Percentiles rank a stretch among this genome's conserved stretches.
phyloP scores from a whole-genome alignment of 2,329 filamentous ascomycete species.

The Periconia digitata region DNA sequence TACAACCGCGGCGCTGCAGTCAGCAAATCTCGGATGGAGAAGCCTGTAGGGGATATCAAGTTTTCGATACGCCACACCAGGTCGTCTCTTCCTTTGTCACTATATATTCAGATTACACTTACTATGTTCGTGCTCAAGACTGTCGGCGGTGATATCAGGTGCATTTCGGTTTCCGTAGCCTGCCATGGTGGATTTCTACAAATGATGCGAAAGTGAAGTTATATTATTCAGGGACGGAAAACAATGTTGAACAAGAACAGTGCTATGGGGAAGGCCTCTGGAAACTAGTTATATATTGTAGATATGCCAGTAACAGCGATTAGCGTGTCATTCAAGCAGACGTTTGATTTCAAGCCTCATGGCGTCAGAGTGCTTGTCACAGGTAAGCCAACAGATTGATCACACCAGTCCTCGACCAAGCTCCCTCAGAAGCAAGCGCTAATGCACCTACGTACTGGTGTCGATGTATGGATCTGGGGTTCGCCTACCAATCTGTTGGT shows the following conservation, averaged over 20 bases:
- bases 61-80: too few species aligned
- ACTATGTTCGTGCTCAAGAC: conserved; percentile 10
- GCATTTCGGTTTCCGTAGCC: conserved; percentile 42
- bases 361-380: conserved; percentile 28
- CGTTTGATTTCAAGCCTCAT: conserved; percentile 20
- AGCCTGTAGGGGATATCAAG: too few species aligned
- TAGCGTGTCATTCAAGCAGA: not conserved
- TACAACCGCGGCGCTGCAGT: too few species aligned
- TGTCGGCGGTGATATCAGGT: conserved; percentile 15
- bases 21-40: too few species aligned
- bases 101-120: too few species aligned
- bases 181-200: conserved; percentile 27
- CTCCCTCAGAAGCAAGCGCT: not conserved
- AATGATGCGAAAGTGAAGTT: not conserved
- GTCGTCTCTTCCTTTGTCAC: too few species aligned
- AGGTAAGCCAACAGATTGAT: conserved; percentile 11
- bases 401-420: not conserved
- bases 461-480: not conserved
- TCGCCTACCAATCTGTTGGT: not conserved
- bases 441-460: not conserved
- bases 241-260: too few species aligned
- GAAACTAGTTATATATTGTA: not conserved
- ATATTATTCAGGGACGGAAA: too few species aligned
- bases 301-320: not conserved
- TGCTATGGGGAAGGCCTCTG: not conserved